Evolutionary conservation across 331 rosid genomes (phyloP), one percentile per base, ranked within the genome.

Genomic region (Prunus yedoensis): DNA sequence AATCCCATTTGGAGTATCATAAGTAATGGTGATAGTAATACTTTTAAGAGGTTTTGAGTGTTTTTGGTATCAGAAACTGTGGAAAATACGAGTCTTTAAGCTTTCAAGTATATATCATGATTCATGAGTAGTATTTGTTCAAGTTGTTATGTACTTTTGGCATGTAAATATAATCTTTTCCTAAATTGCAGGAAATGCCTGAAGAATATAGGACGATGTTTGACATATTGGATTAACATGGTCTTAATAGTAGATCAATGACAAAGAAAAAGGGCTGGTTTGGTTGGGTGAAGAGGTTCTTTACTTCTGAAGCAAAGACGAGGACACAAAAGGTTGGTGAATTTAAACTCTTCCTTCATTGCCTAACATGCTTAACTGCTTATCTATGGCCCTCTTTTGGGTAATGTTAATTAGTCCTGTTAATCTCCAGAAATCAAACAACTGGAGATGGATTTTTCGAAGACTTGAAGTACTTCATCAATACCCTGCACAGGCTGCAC

Each of bases 191-290:
- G 79, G 84, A 76, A 69, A 62, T 72, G 25, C 50, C 38, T 74
- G 70, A 41, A 58, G 66, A 72, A 27, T 17, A 74, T 38, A 66
- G 43, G 69, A 79, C 71, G 70, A 62, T 67, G 68, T 17, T 52
- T 66, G 80, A 78, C 81, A 66, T 53, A 41, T 66, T 28, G 8
- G 20, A 75, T 81, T 82, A 70, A 79, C 23, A 67, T 59, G 87
- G 56, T 35, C 77, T 69, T 64, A 70, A 9, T 11, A 61, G 60
- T 62, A 80, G 69, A 71, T 67, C 81, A 67, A 93, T 93, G 98
- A 87, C 82, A 69, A 91, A 85, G 86, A 79, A 66, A 73, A 85
- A 74, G 69, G 76, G 92, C 85, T 93, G 91, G 97, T 79, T 89
- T 85, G 88, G 89, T 63, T 93, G 98, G 89, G 80, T 87, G 65